phyloP scores from a whole-genome alignment of 179 eudicot genomes.

The Amaranthus tricolor region DNA sequence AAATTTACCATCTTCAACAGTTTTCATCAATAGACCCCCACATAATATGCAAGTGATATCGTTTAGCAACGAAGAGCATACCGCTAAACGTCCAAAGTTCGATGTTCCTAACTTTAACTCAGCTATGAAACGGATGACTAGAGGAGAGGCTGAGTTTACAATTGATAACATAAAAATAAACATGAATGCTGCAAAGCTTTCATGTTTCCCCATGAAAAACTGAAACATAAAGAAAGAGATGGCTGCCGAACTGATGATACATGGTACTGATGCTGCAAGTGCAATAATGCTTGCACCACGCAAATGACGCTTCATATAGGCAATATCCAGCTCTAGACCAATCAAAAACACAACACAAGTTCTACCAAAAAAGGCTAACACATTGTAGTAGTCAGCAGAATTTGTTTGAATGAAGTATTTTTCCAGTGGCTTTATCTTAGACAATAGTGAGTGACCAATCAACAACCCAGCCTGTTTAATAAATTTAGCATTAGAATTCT shows the following conservation, averaged over 20 bases:
- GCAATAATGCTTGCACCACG: constrained; percentile 52
- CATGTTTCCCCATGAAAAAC: constrained; percentile 24
- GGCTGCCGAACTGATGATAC: constrained; percentile 56
- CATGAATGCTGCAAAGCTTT: constrained; percentile 26
- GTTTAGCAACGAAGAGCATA: constrained; percentile 55
- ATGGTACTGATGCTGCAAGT: constrained; percentile 40
- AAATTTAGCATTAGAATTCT: background rate
- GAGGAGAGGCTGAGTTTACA: constrained; percentile 68
- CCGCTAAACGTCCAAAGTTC: constrained; percentile 68
- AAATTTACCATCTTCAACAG: constrained; percentile 19
- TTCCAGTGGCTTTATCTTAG: constrained; percentile 37
- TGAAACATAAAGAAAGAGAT: constrained; percentile 43
- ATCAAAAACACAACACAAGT: constrained; percentile 72
- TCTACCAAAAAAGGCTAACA: constrained; percentile 60
- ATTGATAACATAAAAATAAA: constrained; percentile 49
- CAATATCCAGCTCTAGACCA: constrained; percentile 77
- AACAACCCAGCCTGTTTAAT: constrained; percentile 76
- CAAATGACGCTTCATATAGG: constrained; percentile 52
- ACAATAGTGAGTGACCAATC: constrained; percentile 70
- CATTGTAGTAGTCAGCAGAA: constrained; percentile 69
- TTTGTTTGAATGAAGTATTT: constrained; percentile 49
- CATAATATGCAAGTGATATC: constrained; percentile 40
- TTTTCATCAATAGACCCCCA: constrained; percentile 34
- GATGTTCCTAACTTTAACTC: constrained; percentile 67
- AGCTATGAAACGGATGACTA: constrained; percentile 62